Evolutionary conservation across 768 basidiomycete genomes (phyloP).

Genomic region (Macrolepiota dolichaula): DNA sequence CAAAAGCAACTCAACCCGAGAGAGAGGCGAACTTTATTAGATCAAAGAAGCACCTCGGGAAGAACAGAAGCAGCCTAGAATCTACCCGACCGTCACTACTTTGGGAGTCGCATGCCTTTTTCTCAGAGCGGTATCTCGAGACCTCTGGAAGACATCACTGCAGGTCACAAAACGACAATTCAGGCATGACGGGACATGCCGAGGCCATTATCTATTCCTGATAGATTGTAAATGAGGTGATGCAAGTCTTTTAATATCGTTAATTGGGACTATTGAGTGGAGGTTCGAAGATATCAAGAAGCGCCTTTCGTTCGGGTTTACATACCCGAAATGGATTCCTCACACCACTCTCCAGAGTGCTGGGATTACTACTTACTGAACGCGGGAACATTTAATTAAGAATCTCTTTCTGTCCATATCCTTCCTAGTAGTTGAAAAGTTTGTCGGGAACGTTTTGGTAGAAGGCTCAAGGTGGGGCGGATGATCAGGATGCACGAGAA

Average conservation of each 20-base stretch:
- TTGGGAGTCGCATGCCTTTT: background rate
- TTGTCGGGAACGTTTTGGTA: background rate
- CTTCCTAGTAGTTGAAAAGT: slow-evolving; percentile 1
- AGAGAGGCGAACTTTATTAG: background rate
- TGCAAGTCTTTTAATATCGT: slow-evolving; percentile 1
- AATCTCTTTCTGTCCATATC: background rate
- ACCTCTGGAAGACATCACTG: background rate
- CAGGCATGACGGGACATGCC: background rate
- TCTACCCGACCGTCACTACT: background rate
- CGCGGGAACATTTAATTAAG: background rate
- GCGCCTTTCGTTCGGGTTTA: background rate
- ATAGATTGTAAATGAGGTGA: background rate
- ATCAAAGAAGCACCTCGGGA: slow-evolving; percentile 1
- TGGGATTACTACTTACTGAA: background rate
- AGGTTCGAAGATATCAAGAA: slow-evolving; percentile 3
- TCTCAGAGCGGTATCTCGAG: slow-evolving; percentile 1
- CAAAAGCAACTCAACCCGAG: background rate
- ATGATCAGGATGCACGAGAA: background rate
- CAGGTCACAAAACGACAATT: background rate
- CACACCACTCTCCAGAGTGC: background rate
- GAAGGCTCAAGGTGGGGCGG: background rate
- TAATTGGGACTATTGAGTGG: background rate
- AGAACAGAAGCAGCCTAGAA: background rate
- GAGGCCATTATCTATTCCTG: background rate
- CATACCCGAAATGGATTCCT: slow-evolving; percentile 8